Conservation (phyloP, 495 filamentous ascomycete genomes). For the Aspergillus conjunctus region DNA sequence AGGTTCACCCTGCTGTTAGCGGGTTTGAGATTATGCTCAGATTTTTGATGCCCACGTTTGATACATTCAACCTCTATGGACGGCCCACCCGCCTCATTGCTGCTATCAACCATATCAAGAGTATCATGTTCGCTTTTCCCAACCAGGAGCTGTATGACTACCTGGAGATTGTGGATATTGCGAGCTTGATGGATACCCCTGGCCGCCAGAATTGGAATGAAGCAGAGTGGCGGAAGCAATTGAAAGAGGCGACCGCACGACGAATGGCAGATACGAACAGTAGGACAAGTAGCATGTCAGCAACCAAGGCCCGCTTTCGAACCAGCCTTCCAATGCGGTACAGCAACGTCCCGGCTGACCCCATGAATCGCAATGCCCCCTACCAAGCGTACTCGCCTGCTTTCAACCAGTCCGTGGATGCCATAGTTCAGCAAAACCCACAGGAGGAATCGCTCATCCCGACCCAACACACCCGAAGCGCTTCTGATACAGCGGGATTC, state of each 20-base stretch:
- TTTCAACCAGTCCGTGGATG: conserved; percentile 44
- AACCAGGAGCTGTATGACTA: conserved; percentile 87
- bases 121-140: conserved; percentile 98
- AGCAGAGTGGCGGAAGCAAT: conserved; percentile 81
- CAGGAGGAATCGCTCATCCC: conserved; percentile 42
- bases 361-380: conserved; percentile 45
- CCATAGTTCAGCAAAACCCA: conserved; percentile 35
- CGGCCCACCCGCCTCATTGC: conserved; percentile 85
- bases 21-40: conserved; percentile 98
- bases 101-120: conserved; percentile 79
- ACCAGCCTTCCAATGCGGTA: conserved; percentile 62
- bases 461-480: conserved; percentile 52
- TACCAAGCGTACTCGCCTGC: conserved; percentile 53
- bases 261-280: conserved; percentile 63
- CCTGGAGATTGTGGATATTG: conserved; percentile 84
- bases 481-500: conserved; percentile 54
- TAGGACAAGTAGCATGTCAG: conserved; percentile 60
- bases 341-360: conserved; percentile 37
- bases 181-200: conserved; percentile 70
- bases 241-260: conserved; percentile 88
- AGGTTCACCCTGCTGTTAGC: conserved; percentile 83
- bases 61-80: conserved; percentile 90
- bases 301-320: conserved; percentile 62
- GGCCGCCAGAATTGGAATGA: conserved; percentile 82
- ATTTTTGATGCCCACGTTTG: conserved; percentile 91